These are phyloP conservation scores for Phytophthora lateralis DNA, from an alignment of 352 stramenopile species.

Conservation along the genomic window DNA sequence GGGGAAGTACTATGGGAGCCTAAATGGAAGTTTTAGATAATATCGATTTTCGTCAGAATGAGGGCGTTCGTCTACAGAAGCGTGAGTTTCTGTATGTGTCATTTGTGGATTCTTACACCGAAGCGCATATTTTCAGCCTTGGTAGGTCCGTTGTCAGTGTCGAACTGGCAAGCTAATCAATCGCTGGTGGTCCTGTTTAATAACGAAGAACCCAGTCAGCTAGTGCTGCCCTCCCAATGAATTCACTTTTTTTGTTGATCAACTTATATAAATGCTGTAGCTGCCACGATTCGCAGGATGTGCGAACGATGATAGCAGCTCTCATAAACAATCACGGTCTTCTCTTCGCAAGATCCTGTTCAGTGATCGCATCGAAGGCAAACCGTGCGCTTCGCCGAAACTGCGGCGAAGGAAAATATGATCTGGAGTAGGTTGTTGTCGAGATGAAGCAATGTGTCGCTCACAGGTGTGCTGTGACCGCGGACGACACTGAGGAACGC, in stretches of 20 bases:
- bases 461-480: conserved; percentile 11
- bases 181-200: too few relatives aligned
- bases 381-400: conserved; percentile 32
- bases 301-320: conserved; percentile 4
- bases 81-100: too few relatives aligned
- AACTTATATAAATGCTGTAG: neutral
- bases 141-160: too few relatives aligned
- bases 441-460: conserved; percentile 14
- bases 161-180: too few relatives aligned
- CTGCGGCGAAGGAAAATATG: conserved; percentile 35
- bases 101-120: too few relatives aligned
- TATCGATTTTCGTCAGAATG: too few relatives aligned
- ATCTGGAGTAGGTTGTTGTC: conserved; percentile 27
- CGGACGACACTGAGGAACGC: conserved; percentile 36
- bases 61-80: too few relatives aligned
- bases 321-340: neutral
- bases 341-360: neutral
- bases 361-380: conserved; percentile 35
- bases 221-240: neutral
- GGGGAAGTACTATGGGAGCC: too few relatives aligned
- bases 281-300: neutral
- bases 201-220: neutral
- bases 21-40: too few relatives aligned
- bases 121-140: too few relatives aligned
- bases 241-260: neutral